Evolutionary conservation across 306 rosid species (phyloP), one percentile per base, ranked within the genome.

Genomic region (Malus sieversii): DNA sequence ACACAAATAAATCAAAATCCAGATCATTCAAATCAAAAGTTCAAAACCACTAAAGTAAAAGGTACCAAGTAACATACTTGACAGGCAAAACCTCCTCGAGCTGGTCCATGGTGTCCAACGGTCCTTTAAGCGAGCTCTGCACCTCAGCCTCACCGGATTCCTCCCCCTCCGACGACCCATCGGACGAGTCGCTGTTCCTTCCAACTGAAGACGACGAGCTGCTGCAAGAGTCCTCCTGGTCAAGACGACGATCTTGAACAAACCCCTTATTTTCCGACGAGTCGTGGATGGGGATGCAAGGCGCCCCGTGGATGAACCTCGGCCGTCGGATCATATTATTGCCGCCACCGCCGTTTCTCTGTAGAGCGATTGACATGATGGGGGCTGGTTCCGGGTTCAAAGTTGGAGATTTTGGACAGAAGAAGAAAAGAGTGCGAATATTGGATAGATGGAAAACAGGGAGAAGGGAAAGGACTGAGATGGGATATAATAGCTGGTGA

Each of bases 61-160:
- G 66, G 14, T 13, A 51, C 5, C 25, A 55, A 81, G 4, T 32
- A 44, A 77, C 93, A 51, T 75, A 92, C 96, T 90, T 92, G 80
- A 83, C 69, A 0, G 96, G 97, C n/a, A 92, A 88, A 78, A 78
- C 96, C 19, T 86, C 81, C 77, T 86, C 90, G 13, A 92, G 84
- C 82, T 74, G 89, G 35, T 85, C 85, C 42, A 92, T 78, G 74
- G 88, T 82, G 70, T 88, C 97, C 79, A 92, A 73, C 13, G 93
- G 88, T 20, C 90, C 89, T 80, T 87, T 89, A 68, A 70, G 78
- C 10, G 85, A 83, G 87, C 87, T 89, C 84, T 84, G 88, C 35
- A 77, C 85, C 87, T 86, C 90, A 58, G 29, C 68, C 27, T 84
- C 87, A 30, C 82, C 89, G 30, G 90, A 86, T 23, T 85, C 90